Percentiles rank a stretch among this genome's conserved stretches.
phyloP scores from a whole-genome alignment of 208 protist genomes.

The Trichomonas vaginalis region DNA sequence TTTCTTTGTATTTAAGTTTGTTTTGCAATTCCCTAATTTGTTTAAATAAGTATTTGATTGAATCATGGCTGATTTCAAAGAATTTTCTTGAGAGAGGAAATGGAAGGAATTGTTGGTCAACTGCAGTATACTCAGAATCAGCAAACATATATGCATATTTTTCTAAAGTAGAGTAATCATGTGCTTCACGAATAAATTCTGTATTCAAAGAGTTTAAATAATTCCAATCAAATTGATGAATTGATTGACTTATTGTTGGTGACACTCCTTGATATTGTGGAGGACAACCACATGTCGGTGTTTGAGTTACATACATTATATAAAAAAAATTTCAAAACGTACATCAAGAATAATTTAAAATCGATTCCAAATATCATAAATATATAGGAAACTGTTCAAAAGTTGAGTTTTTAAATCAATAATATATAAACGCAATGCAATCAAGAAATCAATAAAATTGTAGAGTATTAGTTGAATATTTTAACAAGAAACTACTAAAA shows the following conservation, averaged over 20 bases:
- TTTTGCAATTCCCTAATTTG: not conserved
- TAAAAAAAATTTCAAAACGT: too few species aligned
- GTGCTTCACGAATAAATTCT: not conserved
- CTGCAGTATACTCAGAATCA: not conserved
- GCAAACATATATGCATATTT: not conserved
- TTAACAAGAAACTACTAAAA: too few species aligned
- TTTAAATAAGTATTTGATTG: not conserved
- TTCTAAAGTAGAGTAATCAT: not conserved
- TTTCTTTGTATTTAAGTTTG: not conserved
- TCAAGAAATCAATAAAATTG: too few species aligned
- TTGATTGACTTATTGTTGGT: not conserved
- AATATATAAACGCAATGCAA: too few species aligned
- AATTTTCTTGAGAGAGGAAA: not conserved
- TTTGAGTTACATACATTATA: not conserved
- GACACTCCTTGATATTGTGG: not conserved
- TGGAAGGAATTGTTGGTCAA: not conserved
- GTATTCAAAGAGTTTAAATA: not conserved
- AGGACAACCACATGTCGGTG: not conserved
- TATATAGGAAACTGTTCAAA: too few species aligned
- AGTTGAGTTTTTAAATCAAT: too few species aligned
- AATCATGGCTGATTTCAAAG: not conserved
- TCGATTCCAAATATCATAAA: too few species aligned
- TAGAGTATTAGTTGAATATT: too few species aligned
- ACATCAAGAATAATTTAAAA: too few species aligned
- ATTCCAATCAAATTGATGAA: not conserved